Conservation (phyloP, 768 basidiomycete genomes). For the Pleurotus salmoneostramineus region DNA sequence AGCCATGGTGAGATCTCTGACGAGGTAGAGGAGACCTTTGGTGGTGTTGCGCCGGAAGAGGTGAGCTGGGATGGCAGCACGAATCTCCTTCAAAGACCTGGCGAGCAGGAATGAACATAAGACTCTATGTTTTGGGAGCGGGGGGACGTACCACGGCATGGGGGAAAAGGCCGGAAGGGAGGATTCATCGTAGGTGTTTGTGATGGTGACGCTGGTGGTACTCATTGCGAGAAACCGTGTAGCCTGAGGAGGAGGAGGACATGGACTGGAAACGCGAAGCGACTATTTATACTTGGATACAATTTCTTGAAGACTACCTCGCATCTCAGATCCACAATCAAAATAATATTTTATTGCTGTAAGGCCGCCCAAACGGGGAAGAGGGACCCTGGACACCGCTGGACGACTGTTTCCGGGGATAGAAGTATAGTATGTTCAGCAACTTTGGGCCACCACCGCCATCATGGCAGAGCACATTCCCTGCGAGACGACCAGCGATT, state of each 20-base stretch:
- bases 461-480: not conserved
- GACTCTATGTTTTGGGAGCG: not conserved
- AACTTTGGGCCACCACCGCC: not conserved
- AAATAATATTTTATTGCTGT: no score
- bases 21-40: constrained; percentile 36
- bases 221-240: not conserved
- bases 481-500: constrained; percentile 1
- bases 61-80: constrained; percentile 42
- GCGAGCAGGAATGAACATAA: not conserved
- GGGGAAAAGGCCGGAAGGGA: constrained; percentile 37
- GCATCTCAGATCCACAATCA: no score
- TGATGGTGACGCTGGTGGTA: not conserved
- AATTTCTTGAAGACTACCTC: not conserved
- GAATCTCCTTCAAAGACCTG: constrained; percentile 49
- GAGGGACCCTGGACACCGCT: not conserved
- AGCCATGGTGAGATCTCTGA: constrained; percentile 43
- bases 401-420: not conserved
- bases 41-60: constrained; percentile 40
- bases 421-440: not conserved
- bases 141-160: constrained; percentile 37
- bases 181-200: constrained; percentile 29
- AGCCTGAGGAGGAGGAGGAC: not conserved
- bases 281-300: not conserved
- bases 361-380: not conserved
- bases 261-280: not conserved